Evolutionary conservation across 2,329 filamentous ascomycete species (phyloP).

Genomic region (Phoma sp.): DNA sequence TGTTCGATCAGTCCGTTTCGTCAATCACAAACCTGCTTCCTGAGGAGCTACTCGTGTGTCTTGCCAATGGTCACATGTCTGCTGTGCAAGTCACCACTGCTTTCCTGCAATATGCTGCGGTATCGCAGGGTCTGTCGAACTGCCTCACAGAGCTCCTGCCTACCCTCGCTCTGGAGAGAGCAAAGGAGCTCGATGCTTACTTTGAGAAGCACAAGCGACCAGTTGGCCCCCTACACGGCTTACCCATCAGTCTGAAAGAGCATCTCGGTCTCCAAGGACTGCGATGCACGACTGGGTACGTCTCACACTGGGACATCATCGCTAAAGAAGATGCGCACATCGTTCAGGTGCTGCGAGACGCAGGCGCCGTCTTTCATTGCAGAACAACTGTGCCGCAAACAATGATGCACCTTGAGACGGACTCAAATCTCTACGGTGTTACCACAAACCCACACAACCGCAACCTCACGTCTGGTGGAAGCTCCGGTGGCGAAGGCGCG

Average conservation of each 20-base stretch:
- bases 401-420: slow-evolving; percentile 61
- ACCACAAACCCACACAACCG: slow-evolving; percentile 63
- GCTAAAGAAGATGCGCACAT: slow-evolving; percentile 57
- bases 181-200: slow-evolving; percentile 52
- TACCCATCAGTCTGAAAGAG: slow-evolving; percentile 62
- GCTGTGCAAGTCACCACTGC: slow-evolving; percentile 34
- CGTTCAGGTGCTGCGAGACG: slow-evolving; percentile 55
- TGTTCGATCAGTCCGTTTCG: slow-evolving; percentile 21
- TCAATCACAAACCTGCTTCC: slow-evolving; percentile 30
- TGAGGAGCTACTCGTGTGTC: slow-evolving; percentile 26
- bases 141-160: slow-evolving; percentile 38
- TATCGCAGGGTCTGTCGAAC: slow-evolving; percentile 36
- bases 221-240: slow-evolving; percentile 56
- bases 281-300: slow-evolving; percentile 58
- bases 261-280: slow-evolving; percentile 58
- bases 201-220: slow-evolving; percentile 45
- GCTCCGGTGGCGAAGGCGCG: slow-evolving; percentile 64
- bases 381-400: slow-evolving; percentile 62
- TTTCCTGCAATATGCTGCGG: slow-evolving; percentile 33
- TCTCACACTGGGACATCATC: slow-evolving; percentile 56
- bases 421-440: slow-evolving; percentile 58
- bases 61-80: slow-evolving; percentile 30
- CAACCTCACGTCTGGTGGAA: slow-evolving; percentile 59
- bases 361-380: slow-evolving; percentile 60
- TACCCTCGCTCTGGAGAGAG: slow-evolving; percentile 46